phyloP scores from a whole-genome alignment of 2,329 filamentous ascomycete species.

The Exophiala phaeomuriformis region DNA sequence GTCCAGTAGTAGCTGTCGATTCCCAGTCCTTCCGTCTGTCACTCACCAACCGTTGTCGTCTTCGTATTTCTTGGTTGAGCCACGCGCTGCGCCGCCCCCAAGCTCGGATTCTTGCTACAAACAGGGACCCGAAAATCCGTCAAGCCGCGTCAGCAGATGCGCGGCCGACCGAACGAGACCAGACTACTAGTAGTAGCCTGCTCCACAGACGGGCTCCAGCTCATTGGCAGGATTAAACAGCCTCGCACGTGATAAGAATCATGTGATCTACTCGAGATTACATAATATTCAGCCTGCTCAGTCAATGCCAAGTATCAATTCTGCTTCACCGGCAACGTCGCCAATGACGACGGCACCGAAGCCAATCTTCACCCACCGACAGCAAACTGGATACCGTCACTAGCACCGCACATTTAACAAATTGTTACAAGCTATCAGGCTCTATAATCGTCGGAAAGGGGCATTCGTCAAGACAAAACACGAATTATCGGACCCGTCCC shows the following conservation, averaged over 20 bases:
- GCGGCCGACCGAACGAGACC: background rate
- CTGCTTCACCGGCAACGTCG: background rate
- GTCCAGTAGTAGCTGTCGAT: too few species aligned
- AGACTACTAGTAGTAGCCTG: background rate
- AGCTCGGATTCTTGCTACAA: background rate
- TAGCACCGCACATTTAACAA: too few species aligned
- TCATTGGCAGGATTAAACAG: background rate
- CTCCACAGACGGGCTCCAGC: background rate
- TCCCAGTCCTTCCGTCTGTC: too few species aligned
- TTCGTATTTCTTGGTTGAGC: background rate
- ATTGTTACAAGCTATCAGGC: too few species aligned
- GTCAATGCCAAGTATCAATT: background rate
- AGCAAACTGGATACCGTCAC: background rate
- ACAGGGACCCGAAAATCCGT: background rate
- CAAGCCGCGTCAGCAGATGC: conserved; percentile 6
- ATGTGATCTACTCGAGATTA: background rate
- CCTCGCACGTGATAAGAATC: background rate
- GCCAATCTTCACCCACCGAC: background rate
- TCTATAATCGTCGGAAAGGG: too few species aligned
- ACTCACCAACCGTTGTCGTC: too few species aligned
- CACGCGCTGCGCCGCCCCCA: background rate
- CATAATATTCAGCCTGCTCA: background rate
- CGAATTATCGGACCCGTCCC: too few species aligned
- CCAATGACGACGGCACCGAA: too few species aligned
- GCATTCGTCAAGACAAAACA: too few species aligned